Evolutionary conservation across 768 basidiomycete genomes (phyloP), one percentile per base, ranked within the genome.

Genomic region (Asterophora lycoperdoides): DNA sequence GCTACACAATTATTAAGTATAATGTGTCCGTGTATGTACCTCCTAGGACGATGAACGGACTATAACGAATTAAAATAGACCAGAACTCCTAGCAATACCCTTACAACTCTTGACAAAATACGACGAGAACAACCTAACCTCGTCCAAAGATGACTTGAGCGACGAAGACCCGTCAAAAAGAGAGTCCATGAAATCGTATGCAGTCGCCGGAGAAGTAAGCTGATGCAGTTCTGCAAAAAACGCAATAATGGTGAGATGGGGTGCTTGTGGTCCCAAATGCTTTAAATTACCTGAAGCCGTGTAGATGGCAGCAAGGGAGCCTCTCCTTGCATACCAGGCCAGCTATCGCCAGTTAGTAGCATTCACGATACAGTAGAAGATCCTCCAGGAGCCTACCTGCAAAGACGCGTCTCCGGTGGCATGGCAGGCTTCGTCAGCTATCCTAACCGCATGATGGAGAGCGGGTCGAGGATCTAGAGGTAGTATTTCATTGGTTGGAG

Each of bases 361-460:
- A 4, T 32, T 32, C 30, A 13, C 3, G 13, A 30, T 1, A n/a
- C 8, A n/a, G 19, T 1, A 2, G 23, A 11, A 49, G 42, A 33
- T 19, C 30, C 39, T 32, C 41, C 43, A 52, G 35, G 36, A 13
- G 46, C 76, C 38, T 60, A 89, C 89, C 57, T 83, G 83, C 26
- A 79, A 62, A 1, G 77, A 75, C 3, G 68, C 46, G 47, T 87
- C 83, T 2, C 76, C 73, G 4, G 73, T 65, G 7, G 80, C 58
- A 61, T 74, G 70, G 60, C 88, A 90, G 14, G 86, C 88, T 58
- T 82, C 78, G 54, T 89, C 78, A 15, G 89, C 87, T 42, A 93
- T 70, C 18, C 60, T 64, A 10, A 70, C 70, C 1, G 78, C 78
- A 52, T 92, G 89, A 44, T 67, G 75, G 11, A 89, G 44, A 0